These are phyloP conservation scores for Xylaria sp. DNA, from an alignment of 2,329 filamentous ascomycete genomes.

Conservation along the genomic window DNA sequence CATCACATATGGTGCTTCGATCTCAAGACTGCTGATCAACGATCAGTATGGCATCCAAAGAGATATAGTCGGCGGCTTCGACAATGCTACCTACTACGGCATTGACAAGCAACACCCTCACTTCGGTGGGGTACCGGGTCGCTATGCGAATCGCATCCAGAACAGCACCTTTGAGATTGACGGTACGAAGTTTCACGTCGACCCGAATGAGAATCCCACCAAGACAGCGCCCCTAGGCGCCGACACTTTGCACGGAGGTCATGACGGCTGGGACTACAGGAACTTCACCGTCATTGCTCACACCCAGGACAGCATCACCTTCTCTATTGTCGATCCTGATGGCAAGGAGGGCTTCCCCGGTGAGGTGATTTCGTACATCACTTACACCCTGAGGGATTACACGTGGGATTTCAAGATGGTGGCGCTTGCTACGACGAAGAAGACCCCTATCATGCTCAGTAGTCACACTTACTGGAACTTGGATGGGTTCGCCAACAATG, in stretches of 20 bases:
- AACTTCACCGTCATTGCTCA: constrained; percentile 73
- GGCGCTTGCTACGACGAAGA: constrained; percentile 64
- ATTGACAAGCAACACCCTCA: constrained; percentile 62
- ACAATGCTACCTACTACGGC: constrained; percentile 68
- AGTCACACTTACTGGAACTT: constrained; percentile 76
- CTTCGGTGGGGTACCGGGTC: constrained; percentile 66
- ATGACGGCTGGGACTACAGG: constrained; percentile 69
- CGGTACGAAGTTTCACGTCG: constrained; percentile 52
- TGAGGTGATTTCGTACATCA: constrained; percentile 67
- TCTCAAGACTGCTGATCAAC: constrained; percentile 65
- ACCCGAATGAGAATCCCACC: constrained; percentile 59
- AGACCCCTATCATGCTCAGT: constrained; percentile 78
- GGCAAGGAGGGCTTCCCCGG: constrained; percentile 74
- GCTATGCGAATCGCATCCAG: constrained; percentile 77
- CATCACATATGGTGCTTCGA: constrained; percentile 68
- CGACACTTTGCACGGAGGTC: constrained; percentile 64
- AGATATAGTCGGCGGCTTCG: constrained; percentile 68
- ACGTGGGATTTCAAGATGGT: constrained; percentile 71
- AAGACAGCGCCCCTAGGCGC: constrained; percentile 45
- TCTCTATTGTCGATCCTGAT: constrained; percentile 66
- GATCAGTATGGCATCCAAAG: constrained; percentile 63
- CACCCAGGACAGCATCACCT: constrained; percentile 64
- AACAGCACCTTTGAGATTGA: constrained; percentile 69
- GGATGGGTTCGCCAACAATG: constrained; percentile 70
- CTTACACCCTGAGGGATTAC: constrained; percentile 62